Evolutionary conservation across 164 flowering plant genomes (phyloP).

Genomic region (Magnolia changhungtana): DNA sequence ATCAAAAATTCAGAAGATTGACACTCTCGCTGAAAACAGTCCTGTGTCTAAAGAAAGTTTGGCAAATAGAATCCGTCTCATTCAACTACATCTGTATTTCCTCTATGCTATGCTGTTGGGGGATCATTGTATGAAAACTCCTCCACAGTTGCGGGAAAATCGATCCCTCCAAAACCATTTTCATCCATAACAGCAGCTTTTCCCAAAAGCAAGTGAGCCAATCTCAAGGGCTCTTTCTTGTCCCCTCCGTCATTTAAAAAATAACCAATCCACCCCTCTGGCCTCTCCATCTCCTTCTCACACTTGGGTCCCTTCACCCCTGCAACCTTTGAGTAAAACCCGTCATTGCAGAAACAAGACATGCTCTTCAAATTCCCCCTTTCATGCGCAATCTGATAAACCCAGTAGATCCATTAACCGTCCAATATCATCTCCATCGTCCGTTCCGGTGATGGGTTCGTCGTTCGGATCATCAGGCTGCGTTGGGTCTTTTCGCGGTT

Average conservation of each 20-base stretch:
- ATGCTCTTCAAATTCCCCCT: not conserved
- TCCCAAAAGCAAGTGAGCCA: constrained; percentile 69
- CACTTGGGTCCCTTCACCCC: constrained; percentile 73
- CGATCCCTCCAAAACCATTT: constrained; percentile 37
- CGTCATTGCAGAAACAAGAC: constrained; percentile 35
- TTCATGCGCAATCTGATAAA: constrained; percentile 25
- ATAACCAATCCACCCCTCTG: constrained; percentile 62
- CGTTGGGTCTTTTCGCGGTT: constrained; percentile 26
- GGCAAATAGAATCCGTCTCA: too few species aligned
- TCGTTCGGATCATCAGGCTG: constrained; percentile 4
- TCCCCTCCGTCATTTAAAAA: constrained; percentile 25
- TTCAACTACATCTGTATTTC: not conserved
- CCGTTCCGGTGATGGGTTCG: not conserved
- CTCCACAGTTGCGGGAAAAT: constrained; percentile 59
- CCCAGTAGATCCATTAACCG: constrained; percentile 45
- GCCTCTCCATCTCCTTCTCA: constrained; percentile 49
- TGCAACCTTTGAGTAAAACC: constrained; percentile 57
- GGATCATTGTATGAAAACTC: constrained; percentile 63
- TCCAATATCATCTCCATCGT: constrained; percentile 34
- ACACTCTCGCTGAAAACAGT: too few species aligned
- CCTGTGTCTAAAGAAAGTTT: too few species aligned
- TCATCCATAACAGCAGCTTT: constrained; percentile 44
- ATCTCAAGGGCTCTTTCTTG: constrained; percentile 48
- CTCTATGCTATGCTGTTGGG: constrained; percentile 17
- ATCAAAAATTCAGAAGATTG: too few species aligned